These are phyloP conservation scores for Ananas comosus DNA, from an alignment of 176 grass and related monocot genomes.

Conservation along the genomic window DNA sequence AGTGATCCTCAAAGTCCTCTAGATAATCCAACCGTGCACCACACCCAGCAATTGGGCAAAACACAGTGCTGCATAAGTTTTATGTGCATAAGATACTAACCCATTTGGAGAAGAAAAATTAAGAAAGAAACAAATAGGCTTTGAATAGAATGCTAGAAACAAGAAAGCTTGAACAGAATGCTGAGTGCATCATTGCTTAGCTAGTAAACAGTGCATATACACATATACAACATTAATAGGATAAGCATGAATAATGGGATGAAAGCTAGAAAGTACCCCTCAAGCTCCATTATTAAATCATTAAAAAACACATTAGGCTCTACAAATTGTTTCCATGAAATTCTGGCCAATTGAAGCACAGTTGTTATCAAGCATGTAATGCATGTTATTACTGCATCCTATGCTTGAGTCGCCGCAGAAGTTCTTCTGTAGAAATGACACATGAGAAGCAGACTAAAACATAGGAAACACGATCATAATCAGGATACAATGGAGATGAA, in stretches of 20 bases:
- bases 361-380: no score
- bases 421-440: no score
- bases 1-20: slow-evolving; percentile 88
- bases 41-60: slow-evolving; percentile 86
- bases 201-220: background rate
- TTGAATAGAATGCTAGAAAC: background rate
- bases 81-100: slow-evolving; percentile 13
- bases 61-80: slow-evolving; percentile 39
- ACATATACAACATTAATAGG: background rate
- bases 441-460: no score
- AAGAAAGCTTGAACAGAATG: background rate
- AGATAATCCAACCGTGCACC: slow-evolving; percentile 54
- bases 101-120: background rate
- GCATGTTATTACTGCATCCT: no score
- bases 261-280: background rate
- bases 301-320: background rate
- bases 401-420: no score
- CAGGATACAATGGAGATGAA: no score
- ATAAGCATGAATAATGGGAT: background rate
- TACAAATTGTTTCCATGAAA: background rate
- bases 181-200: background rate
- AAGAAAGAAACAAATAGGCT: slow-evolving; percentile 9
- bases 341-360: no score
- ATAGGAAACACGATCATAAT: no score
- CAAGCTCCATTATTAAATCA: background rate